Percentiles rank a stretch among this genome's conserved stretches.
Conservation (phyloP, 139 green algal genomes). For the Marvania coccoides region DNA sequence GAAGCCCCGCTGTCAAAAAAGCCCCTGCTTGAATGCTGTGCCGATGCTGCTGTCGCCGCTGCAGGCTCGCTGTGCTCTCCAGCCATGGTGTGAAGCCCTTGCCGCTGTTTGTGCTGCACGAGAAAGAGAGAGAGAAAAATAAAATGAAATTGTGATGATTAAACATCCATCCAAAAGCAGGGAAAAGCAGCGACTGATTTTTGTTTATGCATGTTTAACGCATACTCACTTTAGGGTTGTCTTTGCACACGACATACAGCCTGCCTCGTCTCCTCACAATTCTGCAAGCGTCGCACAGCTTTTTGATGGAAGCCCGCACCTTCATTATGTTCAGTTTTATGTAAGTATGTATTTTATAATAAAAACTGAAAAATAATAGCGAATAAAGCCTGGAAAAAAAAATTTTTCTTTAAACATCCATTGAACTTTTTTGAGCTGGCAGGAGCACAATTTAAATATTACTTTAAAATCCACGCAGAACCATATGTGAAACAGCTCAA, state of each 20-base stretch:
- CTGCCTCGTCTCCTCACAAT: conserved; percentile 44
- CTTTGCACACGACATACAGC: conserved; percentile 54
- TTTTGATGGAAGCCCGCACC: conserved; percentile 42
- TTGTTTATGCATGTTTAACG: neutral
- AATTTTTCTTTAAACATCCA: too few relatives aligned
- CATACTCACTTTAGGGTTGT: conserved; percentile 37
- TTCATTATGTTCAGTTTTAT: too few relatives aligned
- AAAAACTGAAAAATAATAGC: too few relatives aligned
- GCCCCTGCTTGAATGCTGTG: neutral
- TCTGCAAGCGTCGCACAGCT: conserved; percentile 52
- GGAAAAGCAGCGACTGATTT: neutral
- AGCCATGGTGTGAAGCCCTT: conserved; percentile 29
- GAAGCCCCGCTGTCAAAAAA: conserved; percentile 19
- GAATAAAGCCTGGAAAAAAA: too few relatives aligned
- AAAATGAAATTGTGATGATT: neutral
- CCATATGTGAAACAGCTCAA: too few relatives aligned
- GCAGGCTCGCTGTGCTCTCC: neutral
- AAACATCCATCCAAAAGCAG: neutral
- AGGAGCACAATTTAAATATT: too few relatives aligned
- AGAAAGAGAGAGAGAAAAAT: neutral
- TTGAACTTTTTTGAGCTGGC: too few relatives aligned
- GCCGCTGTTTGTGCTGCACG: conserved; percentile 48
- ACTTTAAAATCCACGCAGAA: too few relatives aligned
- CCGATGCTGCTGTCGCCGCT: neutral
- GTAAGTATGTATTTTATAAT: too few relatives aligned